phyloP scores from a whole-genome alignment of 208 protist species.

The Acanthamoeba triangularis region DNA sequence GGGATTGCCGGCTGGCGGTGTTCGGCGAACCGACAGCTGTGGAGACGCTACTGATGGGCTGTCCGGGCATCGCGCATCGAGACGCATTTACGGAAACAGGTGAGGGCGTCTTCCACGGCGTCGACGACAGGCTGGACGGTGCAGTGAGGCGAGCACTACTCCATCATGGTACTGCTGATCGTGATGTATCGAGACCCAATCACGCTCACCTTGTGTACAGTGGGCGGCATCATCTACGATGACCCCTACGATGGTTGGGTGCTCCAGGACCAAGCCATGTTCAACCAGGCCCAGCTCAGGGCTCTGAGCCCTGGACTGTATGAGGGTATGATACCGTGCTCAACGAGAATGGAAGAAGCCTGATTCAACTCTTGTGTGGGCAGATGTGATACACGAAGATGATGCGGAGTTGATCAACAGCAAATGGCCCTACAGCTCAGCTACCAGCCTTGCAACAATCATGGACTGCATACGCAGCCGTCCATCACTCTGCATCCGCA shows the following conservation, averaged over 20 bases:
- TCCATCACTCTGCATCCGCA: not conserved
- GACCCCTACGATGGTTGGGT: conserved; percentile 20
- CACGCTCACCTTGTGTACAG: not conserved
- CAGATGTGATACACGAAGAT: not conserved
- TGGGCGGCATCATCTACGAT: not conserved
- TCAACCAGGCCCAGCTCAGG: not conserved
- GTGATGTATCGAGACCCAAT: not conserved
- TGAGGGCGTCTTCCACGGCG: conserved; percentile 16
- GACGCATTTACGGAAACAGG: not conserved
- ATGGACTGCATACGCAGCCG: not conserved
- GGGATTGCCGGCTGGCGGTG: not conserved
- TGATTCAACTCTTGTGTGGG: not conserved
- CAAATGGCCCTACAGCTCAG: conserved; percentile 11
- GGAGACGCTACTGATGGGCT: not conserved
- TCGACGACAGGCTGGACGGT: not conserved
- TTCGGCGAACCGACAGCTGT: conserved; percentile 3
- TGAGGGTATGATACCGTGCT: not conserved
- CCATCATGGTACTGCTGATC: not conserved
- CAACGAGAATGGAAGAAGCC: not conserved
- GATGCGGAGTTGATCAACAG: conserved; percentile 5
- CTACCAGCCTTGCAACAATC: not conserved
- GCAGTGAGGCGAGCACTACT: not conserved
- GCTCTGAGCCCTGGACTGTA: not conserved
- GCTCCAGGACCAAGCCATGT: not conserved
- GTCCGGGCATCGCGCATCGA: not conserved